Conservation (phyloP, 2,329 filamentous ascomycete genomes). For the Colletotrichum plurivorum region DNA sequence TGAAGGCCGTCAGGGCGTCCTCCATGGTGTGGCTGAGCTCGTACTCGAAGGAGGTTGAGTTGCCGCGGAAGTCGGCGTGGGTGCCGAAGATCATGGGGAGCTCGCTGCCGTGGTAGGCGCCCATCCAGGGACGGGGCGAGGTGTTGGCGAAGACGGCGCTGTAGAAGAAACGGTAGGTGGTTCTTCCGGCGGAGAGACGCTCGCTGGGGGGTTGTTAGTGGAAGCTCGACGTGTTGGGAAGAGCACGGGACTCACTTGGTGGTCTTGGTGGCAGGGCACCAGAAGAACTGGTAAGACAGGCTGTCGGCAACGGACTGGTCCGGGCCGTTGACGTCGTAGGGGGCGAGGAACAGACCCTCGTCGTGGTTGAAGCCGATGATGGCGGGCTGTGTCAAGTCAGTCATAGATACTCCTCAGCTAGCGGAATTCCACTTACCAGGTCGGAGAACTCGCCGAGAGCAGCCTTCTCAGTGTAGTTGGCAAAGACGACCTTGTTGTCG, state of each 20-base stretch:
- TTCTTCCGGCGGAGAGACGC: slow-evolving; percentile 30
- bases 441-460: slow-evolving; percentile 32
- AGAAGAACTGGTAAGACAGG: slow-evolving; percentile 36
- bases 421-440: background rate
- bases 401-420: background rate
- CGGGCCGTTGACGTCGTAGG: slow-evolving; percentile 32
- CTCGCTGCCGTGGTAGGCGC: slow-evolving; percentile 49
- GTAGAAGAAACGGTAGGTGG: slow-evolving; percentile 47
- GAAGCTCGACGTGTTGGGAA: fast-evolving
- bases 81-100: slow-evolving; percentile 52
- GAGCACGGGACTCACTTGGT: slow-evolving; percentile 13
- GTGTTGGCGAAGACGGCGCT: slow-evolving; percentile 49
- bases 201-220: slow-evolving; percentile 5
- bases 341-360: slow-evolving; percentile 35
- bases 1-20: slow-evolving; percentile 32
- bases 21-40: slow-evolving; percentile 38
- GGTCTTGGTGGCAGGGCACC: slow-evolving; percentile 34
- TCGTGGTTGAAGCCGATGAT: slow-evolving; percentile 37
- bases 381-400: slow-evolving; percentile 18
- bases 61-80: slow-evolving; percentile 41
- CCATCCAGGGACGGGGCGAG: slow-evolving; percentile 45
- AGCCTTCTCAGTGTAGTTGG: slow-evolving; percentile 49
- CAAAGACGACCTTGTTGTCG: slow-evolving; percentile 50
- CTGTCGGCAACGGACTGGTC: slow-evolving; percentile 19
- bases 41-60: slow-evolving; percentile 38